Evolutionary conservation across 805 yeast species (phyloP).

Genomic region (Candida anglica): DNA sequence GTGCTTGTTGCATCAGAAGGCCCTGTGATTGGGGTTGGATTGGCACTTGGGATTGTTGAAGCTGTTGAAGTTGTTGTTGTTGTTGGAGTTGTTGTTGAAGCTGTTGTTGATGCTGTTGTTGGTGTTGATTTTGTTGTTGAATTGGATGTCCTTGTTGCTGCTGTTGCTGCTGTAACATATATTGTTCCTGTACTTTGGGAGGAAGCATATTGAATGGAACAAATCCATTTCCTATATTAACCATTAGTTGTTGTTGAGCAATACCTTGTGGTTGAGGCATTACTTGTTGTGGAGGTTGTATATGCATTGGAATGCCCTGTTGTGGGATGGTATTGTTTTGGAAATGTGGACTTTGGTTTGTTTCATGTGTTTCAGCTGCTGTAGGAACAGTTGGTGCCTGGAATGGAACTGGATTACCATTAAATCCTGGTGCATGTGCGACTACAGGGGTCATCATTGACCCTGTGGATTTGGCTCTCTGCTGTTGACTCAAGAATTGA

Average conservation of each 20-base stretch:
- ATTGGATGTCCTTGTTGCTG: conserved; percentile 7
- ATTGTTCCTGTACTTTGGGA: conserved; percentile 6
- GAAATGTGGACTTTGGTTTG: no score
- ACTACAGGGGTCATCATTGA: neutral
- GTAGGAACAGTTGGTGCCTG: no score
- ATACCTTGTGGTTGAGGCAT: neutral
- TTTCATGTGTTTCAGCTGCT: no score
- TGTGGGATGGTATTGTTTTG: no score
- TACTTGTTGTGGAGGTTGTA: no score
- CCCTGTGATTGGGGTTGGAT: neutral
- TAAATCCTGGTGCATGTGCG: no score
- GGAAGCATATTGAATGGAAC: conserved; percentile 3
- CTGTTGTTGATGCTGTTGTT: conserved; percentile 9
- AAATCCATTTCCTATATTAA: conserved; percentile 9
- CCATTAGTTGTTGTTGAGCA: conserved; percentile 9
- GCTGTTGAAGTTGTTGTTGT: conserved; percentile 5
- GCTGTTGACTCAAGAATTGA: conserved; percentile 2
- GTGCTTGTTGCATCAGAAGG: conserved; percentile 2
- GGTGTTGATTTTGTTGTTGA: conserved; percentile 9
- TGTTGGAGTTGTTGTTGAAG: conserved; percentile 10
- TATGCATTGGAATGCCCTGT: no score
- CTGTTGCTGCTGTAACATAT: conserved; percentile 7
- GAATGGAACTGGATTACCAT: no score
- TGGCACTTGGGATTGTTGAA: neutral
- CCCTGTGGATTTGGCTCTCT: neutral